Evolutionary conservation across 371 early-diverging fungal species (phyloP).

Genomic region (Syncephalastrum monosporum): DNA sequence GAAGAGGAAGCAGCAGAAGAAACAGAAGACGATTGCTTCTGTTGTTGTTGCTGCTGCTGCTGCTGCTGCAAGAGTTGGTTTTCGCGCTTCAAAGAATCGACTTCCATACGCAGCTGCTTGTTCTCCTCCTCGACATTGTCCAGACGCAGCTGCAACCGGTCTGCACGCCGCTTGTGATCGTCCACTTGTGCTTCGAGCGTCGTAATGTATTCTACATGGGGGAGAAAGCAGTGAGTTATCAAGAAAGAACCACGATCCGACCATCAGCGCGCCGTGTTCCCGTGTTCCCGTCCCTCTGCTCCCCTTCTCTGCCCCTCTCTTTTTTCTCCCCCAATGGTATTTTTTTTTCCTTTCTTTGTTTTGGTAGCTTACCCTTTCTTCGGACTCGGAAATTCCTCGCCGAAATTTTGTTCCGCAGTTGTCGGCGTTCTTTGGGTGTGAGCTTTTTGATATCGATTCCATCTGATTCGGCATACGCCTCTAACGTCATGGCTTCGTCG

Average conservation of each 20-base stretch:
- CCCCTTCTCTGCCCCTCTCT: too few relatives aligned
- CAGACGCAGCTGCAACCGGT: conserved; percentile 47
- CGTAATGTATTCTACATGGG: conserved; percentile 70
- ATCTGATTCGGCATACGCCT: conserved; percentile 25
- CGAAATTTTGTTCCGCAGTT: conserved; percentile 86
- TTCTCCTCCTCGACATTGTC: conserved; percentile 56
- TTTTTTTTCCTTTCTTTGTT: conserved; percentile 1
- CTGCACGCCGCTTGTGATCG: conserved; percentile 61
- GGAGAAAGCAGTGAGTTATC: too few relatives aligned
- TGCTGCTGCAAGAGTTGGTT: conserved; percentile 31
- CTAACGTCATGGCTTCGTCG: conserved; percentile 22
- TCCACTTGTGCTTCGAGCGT: conserved; percentile 77
- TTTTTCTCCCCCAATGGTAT: not conserved
- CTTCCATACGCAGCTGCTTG: conserved; percentile 52
- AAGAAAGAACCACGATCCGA: conserved; percentile 1
- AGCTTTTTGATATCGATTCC: conserved; percentile 50
- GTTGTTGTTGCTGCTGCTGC: conserved; percentile 7
- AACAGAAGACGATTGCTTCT: not conserved
- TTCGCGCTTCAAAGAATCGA: conserved; percentile 45
- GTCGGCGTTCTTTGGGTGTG: conserved; percentile 77
- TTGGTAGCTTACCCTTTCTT: conserved; percentile 68
- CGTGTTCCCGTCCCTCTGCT: too few relatives aligned
- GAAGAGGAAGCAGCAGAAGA: conserved; percentile 10
- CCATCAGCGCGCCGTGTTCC: too few relatives aligned
- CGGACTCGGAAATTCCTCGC: conserved; percentile 86